Conservation (phyloP, 495 filamentous ascomycete genomes). For the Neurospora tetrasperma region DNA sequence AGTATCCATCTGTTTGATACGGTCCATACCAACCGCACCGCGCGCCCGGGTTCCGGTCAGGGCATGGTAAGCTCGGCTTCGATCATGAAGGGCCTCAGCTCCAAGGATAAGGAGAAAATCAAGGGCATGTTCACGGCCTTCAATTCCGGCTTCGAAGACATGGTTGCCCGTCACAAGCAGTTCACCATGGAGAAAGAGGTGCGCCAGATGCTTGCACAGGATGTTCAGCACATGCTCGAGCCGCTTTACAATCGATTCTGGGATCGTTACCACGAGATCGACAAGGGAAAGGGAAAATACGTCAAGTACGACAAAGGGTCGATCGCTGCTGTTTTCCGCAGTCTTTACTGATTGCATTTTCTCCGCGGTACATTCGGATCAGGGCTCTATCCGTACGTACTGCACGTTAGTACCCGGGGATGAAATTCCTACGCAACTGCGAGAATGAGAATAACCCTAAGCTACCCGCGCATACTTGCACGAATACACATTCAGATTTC, state of each 20-base stretch:
- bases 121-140: slow-evolving; percentile 90
- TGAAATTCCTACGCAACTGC: neutral
- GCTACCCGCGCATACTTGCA: neutral
- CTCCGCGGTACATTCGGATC: neutral
- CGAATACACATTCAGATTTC: neutral
- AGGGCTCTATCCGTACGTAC: neutral
- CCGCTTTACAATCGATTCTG: slow-evolving; percentile 92
- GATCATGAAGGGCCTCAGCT: slow-evolving; percentile 70
- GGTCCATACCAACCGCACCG: slow-evolving; percentile 69
- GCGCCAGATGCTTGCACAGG: slow-evolving; percentile 59
- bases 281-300: slow-evolving; percentile 94
- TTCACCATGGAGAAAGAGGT: slow-evolving; percentile 86
- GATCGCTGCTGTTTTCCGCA: slow-evolving; percentile 45
- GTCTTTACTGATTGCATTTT: slow-evolving; percentile 24
- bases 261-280: slow-evolving; percentile 95
- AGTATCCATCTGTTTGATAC: slow-evolving; percentile 81
- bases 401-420: neutral
- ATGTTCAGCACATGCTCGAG: slow-evolving; percentile 82
- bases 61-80: slow-evolving; percentile 62
- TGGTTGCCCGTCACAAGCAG: slow-evolving; percentile 67
- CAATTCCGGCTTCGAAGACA: slow-evolving; percentile 82
- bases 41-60: slow-evolving; percentile 57
- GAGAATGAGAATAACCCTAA: neutral
- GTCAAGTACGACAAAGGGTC: slow-evolving; percentile 86
- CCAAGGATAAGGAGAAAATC: slow-evolving; percentile 88